phyloP scores from a whole-genome alignment of 2,329 filamentous ascomycete genomes.

The Epichloe gansuensis region DNA sequence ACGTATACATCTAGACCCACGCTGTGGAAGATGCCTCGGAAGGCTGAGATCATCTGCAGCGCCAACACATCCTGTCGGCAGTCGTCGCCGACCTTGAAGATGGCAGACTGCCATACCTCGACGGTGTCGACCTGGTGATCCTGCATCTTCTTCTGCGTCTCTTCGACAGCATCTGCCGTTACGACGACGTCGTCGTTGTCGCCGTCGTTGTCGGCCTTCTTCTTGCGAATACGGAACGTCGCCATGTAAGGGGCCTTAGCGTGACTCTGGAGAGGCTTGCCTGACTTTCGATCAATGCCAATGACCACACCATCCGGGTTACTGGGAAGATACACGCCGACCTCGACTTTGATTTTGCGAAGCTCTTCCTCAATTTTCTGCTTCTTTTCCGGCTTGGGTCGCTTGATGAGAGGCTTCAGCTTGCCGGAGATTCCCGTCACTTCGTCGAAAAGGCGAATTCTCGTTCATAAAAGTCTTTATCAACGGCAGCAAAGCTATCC shows the following conservation, averaged over 20 bases:
- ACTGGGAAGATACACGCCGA: conserved; percentile 92
- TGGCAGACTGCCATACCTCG: conserved; percentile 98
- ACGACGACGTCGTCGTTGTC: background rate
- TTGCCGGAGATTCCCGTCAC: conserved; percentile 94
- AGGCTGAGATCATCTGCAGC: conserved; percentile 94
- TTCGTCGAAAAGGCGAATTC: conserved; percentile 98
- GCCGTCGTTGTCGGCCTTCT: conserved; percentile 27
- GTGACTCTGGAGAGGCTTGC: conserved; percentile 93
- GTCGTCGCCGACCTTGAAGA: conserved; percentile 99
- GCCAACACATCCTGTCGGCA: conserved; percentile 95
- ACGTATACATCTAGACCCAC: conserved; percentile 95
- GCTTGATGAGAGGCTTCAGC: conserved; percentile 84
- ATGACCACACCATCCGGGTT: conserved; percentile 97
- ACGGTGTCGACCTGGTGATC: conserved; percentile 43
- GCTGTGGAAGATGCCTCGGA: conserved; percentile 90
- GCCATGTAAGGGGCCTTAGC: conserved; percentile 99
- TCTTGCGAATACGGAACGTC: conserved; percentile 92
- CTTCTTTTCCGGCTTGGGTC: conserved; percentile 91
- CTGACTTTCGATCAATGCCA: conserved; percentile 94
- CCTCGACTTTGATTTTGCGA: conserved; percentile 91
- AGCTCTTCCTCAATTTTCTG: conserved; percentile 98
- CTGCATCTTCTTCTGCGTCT: conserved; percentile 16
- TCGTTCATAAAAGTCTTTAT: conserved; percentile 79
- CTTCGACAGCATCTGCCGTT: conserved; percentile 28
- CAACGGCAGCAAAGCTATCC: conserved; percentile 63